Percentiles rank a stretch among this genome's conserved stretches.
phyloP scores from a whole-genome alignment of 768 basidiomycete genomes.

The Hebeloma cylindrosporum region DNA sequence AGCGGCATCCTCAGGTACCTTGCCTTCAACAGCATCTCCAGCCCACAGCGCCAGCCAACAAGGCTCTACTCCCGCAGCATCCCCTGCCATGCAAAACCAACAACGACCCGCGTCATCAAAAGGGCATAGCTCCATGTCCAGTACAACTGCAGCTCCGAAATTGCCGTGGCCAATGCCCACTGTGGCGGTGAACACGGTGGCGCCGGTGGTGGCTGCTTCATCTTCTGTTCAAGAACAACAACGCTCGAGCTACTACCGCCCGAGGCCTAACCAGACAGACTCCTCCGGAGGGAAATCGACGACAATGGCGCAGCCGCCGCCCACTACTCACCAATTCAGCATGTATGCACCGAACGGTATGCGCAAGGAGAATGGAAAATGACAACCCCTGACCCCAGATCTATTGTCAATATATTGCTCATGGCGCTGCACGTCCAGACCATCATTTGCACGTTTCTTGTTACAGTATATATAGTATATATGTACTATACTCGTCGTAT shows the following conservation, averaged over 20 bases:
- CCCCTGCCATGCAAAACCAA: slow-evolving; percentile 50
- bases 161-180: slow-evolving; percentile 76
- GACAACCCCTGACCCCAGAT: neutral
- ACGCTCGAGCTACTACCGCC: slow-evolving; percentile 55
- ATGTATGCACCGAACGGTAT: slow-evolving; percentile 24
- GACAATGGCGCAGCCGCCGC: slow-evolving; percentile 14
- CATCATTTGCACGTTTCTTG: too few species aligned
- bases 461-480: too few species aligned
- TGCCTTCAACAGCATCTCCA: slow-evolving; percentile 21
- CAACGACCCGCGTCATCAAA: slow-evolving; percentile 40
- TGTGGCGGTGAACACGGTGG: slow-evolving; percentile 57
- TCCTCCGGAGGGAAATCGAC: slow-evolving; percentile 14
- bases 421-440: too few species aligned
- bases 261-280: slow-evolving; percentile 23
- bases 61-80: slow-evolving; percentile 48
- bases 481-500: too few species aligned
- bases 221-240: slow-evolving; percentile 41
- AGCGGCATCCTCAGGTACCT: slow-evolving; percentile 32
- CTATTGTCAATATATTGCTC: neutral
- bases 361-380: slow-evolving; percentile 28
- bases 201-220: slow-evolving; percentile 51
- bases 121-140: slow-evolving; percentile 20
- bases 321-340: slow-evolving; percentile 18
- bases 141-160: slow-evolving; percentile 24
- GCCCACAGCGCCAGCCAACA: slow-evolving; percentile 37